Evolutionary conservation across 768 basidiomycete species (phyloP), one percentile per base, ranked within the genome.

Genomic region (Mycena kentingensis): DNA sequence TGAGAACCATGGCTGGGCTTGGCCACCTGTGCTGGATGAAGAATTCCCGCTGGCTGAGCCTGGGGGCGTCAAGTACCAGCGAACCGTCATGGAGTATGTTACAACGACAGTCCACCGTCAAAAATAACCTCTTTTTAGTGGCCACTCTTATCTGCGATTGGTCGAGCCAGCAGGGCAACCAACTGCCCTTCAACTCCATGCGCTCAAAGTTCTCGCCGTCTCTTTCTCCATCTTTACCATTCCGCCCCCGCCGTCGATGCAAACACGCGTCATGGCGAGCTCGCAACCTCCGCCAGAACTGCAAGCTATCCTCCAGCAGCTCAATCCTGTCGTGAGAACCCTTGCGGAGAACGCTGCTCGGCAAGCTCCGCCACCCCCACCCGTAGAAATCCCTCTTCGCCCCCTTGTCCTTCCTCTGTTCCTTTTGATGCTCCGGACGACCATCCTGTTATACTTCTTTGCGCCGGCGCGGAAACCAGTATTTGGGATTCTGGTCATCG

Each of bases 401-500:
- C 85, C 86, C 4, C 73, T 90, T 5, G 61, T 90, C 35, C 75
- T 81, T n/a, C 85, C 88, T 0, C 64, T 89, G 13, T 60, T 84
- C 48, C 78, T 90, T 77, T 76, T 90, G n/a, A 50, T 80, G 6
- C 74, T 90, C 61, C 84, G 88, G 47, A 87, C 84, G 3, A 60
- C 80, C 12, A 73, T 90, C 12, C 71, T 90, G 25, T 73, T 90
- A 3, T 90, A 90, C 67, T 88, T 90, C 66, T 84, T 90, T 61
- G 84, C 85, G 4, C 88, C 88, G 0, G 78, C 85, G 6, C 77
- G 85, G 58, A 87, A 87, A 49, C 88, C 88, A 5, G 64, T 90
- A 18, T 79, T 90, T 52, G 85, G 82, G 29, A 58, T 87, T 32
- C 69, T 89, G 51, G 76, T 90, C 26, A 68, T 84, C 21, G 79